Evolutionary conservation across 2,329 filamentous ascomycete genomes (phyloP).

Genomic region (Penicillium verrucosum): DNA sequence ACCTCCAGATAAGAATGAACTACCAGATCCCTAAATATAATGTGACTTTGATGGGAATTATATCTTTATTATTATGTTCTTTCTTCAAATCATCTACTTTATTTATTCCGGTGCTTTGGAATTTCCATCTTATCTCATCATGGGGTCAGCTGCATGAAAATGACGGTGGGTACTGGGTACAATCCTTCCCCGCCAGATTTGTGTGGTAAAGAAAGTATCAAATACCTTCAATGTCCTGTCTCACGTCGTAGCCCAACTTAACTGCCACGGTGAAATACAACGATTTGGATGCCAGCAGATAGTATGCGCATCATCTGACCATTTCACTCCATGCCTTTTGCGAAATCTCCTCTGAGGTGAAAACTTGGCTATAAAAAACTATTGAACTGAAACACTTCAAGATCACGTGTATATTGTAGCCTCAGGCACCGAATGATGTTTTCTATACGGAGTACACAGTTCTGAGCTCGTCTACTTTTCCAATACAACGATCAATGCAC

Average conservation of each 20-base stretch:
- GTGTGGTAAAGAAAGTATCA: slow-evolving; percentile 9
- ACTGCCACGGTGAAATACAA: slow-evolving; percentile 19
- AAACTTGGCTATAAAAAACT: neutral
- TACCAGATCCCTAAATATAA: slow-evolving; percentile 4
- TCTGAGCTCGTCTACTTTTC: neutral
- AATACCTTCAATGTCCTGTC: slow-evolving; percentile 5
- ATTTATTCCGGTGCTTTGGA: neutral
- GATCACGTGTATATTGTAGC: slow-evolving; percentile 3
- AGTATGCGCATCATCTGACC: neutral
- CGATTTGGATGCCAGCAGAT: slow-evolving; percentile 13
- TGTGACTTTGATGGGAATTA: neutral
- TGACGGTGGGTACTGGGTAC: slow-evolving; percentile 21
- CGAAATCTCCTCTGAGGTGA: neutral
- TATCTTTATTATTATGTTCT: neutral
- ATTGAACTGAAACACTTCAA: neutral
- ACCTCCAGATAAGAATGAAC: slow-evolving; percentile 3
- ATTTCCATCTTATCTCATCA: slow-evolving; percentile 1
- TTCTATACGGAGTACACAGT: neutral
- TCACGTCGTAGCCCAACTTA: slow-evolving; percentile 29
- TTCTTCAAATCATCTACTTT: neutral
- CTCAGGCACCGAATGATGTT: neutral
- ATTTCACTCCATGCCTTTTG: neutral
- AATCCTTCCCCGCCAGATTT: slow-evolving; percentile 15
- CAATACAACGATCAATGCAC: neutral
- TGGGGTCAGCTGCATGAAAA: slow-evolving; percentile 1